A percentile compares a stretch with the other conserved stretches of the same genome.
Evolutionary conservation across 176 grass and related monocot genomes (phyloP).

Genomic region (Guadua angustifolia): DNA sequence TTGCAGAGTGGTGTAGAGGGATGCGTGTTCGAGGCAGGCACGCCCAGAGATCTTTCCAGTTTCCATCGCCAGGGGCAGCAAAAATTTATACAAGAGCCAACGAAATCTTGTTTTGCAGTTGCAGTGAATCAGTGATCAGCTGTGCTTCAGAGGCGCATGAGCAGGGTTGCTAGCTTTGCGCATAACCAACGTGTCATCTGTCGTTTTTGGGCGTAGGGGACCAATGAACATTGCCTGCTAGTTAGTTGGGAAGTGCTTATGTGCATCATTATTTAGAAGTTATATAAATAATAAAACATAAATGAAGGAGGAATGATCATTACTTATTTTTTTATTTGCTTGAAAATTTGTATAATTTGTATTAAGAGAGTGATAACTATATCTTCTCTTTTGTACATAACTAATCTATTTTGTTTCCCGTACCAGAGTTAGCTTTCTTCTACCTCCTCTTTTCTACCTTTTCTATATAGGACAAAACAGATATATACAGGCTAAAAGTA

Average conservation of each 20-base stretch:
- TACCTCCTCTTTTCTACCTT: too few species aligned
- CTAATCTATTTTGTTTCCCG: too few species aligned
- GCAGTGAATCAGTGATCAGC: not conserved
- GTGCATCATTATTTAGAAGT: too few species aligned
- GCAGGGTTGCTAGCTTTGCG: not conserved
- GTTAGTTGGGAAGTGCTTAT: not conserved
- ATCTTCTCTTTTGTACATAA: too few species aligned
- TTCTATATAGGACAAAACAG: too few species aligned
- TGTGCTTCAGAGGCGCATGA: not conserved
- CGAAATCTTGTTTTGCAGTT: not conserved
- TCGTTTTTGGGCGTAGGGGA: not conserved
- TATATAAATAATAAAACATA: too few species aligned
- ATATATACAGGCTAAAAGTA: too few species aligned
- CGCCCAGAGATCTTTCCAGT: not conserved
- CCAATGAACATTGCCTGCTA: not conserved
- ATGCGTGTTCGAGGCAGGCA: not conserved
- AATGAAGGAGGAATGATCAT: too few species aligned
- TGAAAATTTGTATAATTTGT: too few species aligned
- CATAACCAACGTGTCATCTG: not conserved
- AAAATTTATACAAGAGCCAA: not conserved
- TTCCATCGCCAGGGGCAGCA: not conserved
- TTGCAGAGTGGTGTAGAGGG: not conserved
- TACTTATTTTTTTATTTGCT: too few species aligned
- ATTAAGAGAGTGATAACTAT: too few species aligned
- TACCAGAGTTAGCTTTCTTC: too few species aligned